phyloP scores from a whole-genome alignment of 108 stramenopile genomes.

The Heterococcus sp. region DNA sequence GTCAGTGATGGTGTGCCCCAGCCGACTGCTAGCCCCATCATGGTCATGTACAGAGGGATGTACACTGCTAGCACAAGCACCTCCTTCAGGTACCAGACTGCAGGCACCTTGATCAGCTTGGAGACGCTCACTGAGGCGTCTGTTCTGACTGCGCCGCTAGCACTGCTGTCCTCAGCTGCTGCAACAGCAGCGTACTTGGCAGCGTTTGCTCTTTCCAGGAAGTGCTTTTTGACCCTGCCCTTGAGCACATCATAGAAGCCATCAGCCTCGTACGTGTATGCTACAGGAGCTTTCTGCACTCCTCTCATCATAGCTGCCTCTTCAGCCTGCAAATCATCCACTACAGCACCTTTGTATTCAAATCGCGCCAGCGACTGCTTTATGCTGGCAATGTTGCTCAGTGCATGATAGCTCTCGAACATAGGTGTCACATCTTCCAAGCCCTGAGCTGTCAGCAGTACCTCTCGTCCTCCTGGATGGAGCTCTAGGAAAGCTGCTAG shows the following conservation, averaged over 20 bases:
- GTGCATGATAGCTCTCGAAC: background rate
- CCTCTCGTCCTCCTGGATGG: too few species aligned
- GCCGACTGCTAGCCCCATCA: background rate
- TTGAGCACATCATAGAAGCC: constrained; percentile 19
- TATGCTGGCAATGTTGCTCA: background rate
- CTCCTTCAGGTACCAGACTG: constrained; percentile 14
- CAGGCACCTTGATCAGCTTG: background rate
- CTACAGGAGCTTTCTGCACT: background rate
- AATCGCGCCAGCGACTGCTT: background rate
- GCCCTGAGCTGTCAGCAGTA: too few species aligned
- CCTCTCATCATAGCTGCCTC: constrained; percentile 20
- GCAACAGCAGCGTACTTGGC: background rate
- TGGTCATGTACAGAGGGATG: background rate
- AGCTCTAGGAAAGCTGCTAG: too few species aligned
- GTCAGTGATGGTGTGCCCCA: background rate
- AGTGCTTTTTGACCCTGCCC: constrained; percentile 17
- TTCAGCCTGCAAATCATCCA: constrained; percentile 14
- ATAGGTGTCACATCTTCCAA: background rate
- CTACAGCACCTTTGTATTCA: background rate
- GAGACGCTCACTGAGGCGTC: background rate
- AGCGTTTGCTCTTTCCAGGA: background rate
- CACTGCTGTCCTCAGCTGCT: background rate
- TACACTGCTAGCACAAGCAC: constrained; percentile 2
- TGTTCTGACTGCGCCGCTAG: too few species aligned
- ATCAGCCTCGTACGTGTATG: constrained; percentile 9